Evolutionary conservation across 345 rosid species (phyloP).

Genomic region (Laguncularia racemosa): DNA sequence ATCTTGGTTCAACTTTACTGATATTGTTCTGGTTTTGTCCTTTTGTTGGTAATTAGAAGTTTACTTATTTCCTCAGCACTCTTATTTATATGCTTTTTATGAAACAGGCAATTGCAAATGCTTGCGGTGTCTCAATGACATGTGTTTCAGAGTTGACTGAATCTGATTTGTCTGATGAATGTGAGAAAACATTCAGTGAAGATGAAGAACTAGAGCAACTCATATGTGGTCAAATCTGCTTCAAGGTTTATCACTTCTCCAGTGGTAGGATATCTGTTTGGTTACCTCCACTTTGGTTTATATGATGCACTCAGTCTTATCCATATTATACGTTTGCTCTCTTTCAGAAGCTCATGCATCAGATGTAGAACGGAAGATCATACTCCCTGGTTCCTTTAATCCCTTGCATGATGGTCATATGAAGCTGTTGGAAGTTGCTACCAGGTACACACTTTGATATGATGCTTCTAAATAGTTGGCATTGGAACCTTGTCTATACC

Average conservation of each 20-base stretch:
- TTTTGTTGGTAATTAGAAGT: neutral
- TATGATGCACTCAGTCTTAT: neutral
- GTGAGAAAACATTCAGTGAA: conserved; percentile 47
- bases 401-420: conserved; percentile 92
- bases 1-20: too few species aligned
- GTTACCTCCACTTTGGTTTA: neutral
- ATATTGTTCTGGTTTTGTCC: too few species aligned
- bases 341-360: conserved; percentile 30
- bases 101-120: conserved; percentile 73
- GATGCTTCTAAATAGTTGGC: neutral
- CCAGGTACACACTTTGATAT: conserved; percentile 36
- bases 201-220: conserved; percentile 77
- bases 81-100: conserved; percentile 9
- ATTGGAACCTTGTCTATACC: neutral
- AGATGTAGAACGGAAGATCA: conserved; percentile 60
- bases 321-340: neutral
- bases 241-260: conserved; percentile 67
- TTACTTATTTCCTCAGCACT: neutral
- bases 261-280: conserved; percentile 37
- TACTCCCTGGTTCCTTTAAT: conserved; percentile 87
- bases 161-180: conserved; percentile 47
- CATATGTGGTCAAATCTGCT: conserved; percentile 56
- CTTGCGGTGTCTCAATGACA: conserved; percentile 53
- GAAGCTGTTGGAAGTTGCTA: conserved; percentile 85
- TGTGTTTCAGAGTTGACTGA: conserved; percentile 46